A percentile compares a stretch with the other conserved stretches of the same genome.
Conservation (phyloP, 1,139 yeast genomes). For the Lodderomyces parapsilosis region DNA sequence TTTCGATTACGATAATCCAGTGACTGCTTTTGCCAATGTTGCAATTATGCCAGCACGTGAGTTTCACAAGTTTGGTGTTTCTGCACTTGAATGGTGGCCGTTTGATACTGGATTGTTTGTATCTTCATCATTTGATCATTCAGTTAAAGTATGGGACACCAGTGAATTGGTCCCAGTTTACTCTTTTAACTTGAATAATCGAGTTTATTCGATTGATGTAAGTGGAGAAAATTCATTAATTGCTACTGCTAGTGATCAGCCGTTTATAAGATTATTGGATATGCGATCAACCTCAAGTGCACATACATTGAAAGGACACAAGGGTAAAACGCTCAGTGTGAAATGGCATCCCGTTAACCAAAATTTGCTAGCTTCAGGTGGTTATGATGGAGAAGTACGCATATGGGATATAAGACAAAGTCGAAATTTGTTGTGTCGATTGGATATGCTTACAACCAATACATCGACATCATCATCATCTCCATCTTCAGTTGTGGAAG, state of each 20-base stretch:
- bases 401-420: constrained; percentile 79
- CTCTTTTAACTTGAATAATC: constrained; percentile 51
- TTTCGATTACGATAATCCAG: constrained; percentile 29
- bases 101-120: constrained; percentile 84
- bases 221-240: constrained; percentile 50
- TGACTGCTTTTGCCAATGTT: constrained; percentile 20
- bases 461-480: constrained; percentile 16
- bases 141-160: constrained; percentile 83
- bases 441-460: constrained; percentile 51
- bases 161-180: constrained; percentile 62
- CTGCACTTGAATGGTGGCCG: constrained; percentile 86
- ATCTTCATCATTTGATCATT: constrained; percentile 76
- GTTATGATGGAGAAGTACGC: constrained; percentile 66
- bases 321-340: constrained; percentile 60
- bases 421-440: constrained; percentile 58
- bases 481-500: constrained; percentile 16
- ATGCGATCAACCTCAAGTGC: constrained; percentile 67
- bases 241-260: constrained; percentile 71
- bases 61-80: constrained; percentile 72
- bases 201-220: constrained; percentile 57
- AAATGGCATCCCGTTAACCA: constrained; percentile 76
- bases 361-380: constrained; percentile 69
- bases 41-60: constrained; percentile 53
- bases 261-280: constrained; percentile 69
- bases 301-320: constrained; percentile 67